Percentiles rank a stretch among this genome's conserved stretches.
phyloP scores from a whole-genome alignment of 192 early-diverging fungal species.

The Spizellomyces punctatus region DNA sequence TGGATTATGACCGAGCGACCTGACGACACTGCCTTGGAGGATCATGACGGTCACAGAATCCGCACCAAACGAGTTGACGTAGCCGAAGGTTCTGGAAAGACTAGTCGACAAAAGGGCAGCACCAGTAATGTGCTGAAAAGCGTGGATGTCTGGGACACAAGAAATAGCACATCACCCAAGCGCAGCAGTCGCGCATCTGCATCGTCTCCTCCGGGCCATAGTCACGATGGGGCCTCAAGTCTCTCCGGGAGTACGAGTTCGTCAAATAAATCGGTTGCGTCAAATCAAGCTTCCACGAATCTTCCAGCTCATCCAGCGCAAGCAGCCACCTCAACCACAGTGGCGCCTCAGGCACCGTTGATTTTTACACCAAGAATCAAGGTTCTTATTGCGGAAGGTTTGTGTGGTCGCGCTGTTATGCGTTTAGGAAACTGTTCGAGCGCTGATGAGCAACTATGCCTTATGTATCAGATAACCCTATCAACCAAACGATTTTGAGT shows the following conservation, averaged over 20 bases:
- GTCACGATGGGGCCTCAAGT: not conserved
- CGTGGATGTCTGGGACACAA: not conserved
- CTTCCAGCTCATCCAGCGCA: not conserved
- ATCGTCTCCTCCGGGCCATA: not conserved
- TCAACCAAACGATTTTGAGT: slow-evolving; percentile 64
- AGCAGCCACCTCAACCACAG: not conserved
- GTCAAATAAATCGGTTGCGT: not conserved
- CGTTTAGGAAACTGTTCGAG: not conserved
- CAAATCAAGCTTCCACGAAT: not conserved
- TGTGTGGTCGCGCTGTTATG: not conserved
- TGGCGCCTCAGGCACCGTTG: not conserved
- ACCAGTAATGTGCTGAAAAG: not conserved
- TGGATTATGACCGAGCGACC: slow-evolving; percentile 30
- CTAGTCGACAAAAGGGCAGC: not conserved
- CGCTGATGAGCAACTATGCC: not conserved
- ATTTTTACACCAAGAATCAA: not conserved
- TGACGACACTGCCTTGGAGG: slow-evolving; percentile 15
- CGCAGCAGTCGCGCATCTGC: not conserved
- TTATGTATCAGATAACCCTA: slow-evolving; percentile 52
- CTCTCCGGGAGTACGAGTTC: not conserved
- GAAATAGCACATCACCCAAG: not conserved
- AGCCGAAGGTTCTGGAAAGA: not conserved
- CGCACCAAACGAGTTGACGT: slow-evolving; percentile 5
- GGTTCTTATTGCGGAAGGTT: not conserved
- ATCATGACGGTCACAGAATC: not conserved